Percentiles rank a stretch among this genome's conserved stretches.
phyloP scores from a whole-genome alignment of 331 rosid genomes.

The Quercus phellos region DNA sequence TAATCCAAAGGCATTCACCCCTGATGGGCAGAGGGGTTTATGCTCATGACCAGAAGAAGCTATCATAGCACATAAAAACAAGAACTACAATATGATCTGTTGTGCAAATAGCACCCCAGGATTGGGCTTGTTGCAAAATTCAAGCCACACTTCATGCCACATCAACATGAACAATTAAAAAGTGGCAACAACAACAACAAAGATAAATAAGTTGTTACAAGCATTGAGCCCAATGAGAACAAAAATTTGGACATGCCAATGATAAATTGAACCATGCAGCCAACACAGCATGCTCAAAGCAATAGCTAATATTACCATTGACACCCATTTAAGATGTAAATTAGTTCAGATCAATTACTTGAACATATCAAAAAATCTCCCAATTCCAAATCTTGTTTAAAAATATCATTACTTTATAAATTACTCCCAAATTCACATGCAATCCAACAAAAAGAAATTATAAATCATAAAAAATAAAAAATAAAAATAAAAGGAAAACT shows the following conservation, averaged over 20 bases:
- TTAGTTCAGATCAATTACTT: not conserved
- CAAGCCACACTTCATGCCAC: too few species aligned
- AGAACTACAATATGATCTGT: too few species aligned
- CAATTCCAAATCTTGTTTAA: not conserved
- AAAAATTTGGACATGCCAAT: not conserved
- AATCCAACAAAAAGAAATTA: not conserved
- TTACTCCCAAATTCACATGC: too few species aligned
- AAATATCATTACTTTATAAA: not conserved
- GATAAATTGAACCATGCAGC: not conserved
- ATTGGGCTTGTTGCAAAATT: too few species aligned
- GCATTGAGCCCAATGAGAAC: not conserved
- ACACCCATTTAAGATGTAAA: not conserved
- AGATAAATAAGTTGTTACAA: not conserved
- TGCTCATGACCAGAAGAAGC: not conserved
- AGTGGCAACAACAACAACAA: not conserved
- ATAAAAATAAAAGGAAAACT: not conserved
- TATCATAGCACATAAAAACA: not conserved
- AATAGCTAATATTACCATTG: not conserved
- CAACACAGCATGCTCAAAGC: too few species aligned
- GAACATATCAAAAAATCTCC: not conserved
- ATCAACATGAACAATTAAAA: not conserved
- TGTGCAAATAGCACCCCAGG: too few species aligned
- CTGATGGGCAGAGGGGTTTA: too few species aligned
- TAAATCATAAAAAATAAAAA: not conserved
- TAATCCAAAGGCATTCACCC: too few species aligned